These are phyloP conservation scores for Tuber umbilicatum DNA, from an alignment of 495 filamentous ascomycete genomes.

Conservation along the genomic window DNA sequence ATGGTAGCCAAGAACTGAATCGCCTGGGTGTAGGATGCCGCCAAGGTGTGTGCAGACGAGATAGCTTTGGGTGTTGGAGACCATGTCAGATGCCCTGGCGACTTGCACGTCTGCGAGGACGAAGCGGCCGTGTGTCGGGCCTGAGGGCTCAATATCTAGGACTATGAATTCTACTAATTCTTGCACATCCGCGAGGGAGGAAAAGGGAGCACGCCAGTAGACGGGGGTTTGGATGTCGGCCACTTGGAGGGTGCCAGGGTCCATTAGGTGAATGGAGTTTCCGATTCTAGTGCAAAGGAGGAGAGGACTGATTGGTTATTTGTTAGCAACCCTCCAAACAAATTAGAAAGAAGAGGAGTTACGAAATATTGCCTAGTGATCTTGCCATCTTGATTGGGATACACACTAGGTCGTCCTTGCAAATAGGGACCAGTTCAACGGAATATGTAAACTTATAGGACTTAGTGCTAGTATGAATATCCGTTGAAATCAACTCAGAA, in stretches of 20 bases:
- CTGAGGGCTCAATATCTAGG: constrained; percentile 83
- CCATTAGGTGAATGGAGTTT: constrained; percentile 79
- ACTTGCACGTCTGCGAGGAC: constrained; percentile 78
- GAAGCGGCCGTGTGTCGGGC: constrained; percentile 69
- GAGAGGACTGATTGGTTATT: constrained; percentile 48
- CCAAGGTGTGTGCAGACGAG: constrained; percentile 87
- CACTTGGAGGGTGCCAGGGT: constrained; percentile 84
- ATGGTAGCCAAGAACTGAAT: constrained; percentile 87
- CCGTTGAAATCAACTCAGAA: constrained; percentile 84
- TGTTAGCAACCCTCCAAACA: background rate
- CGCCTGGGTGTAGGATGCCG: constrained; percentile 75
- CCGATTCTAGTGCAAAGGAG: constrained; percentile 82
- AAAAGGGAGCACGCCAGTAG: constrained; percentile 87
- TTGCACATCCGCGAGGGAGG: constrained; percentile 70
- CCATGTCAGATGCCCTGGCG: constrained; percentile 81
- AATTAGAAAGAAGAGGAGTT: background rate
- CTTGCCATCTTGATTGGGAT: constrained; percentile 84
- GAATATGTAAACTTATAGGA: constrained; percentile 90
- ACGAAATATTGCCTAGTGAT: constrained; percentile 71
- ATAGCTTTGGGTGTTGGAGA: constrained; percentile 75
- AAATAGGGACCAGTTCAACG: constrained; percentile 79
- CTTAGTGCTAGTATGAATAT: constrained; percentile 82
- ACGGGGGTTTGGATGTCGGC: constrained; percentile 70
- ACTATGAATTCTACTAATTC: constrained; percentile 87
- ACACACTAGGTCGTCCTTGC: constrained; percentile 92